phyloP scores from a whole-genome alignment of 1,284 basidiomycete species.

The Sporisorium iseilematis-ciliati region DNA sequence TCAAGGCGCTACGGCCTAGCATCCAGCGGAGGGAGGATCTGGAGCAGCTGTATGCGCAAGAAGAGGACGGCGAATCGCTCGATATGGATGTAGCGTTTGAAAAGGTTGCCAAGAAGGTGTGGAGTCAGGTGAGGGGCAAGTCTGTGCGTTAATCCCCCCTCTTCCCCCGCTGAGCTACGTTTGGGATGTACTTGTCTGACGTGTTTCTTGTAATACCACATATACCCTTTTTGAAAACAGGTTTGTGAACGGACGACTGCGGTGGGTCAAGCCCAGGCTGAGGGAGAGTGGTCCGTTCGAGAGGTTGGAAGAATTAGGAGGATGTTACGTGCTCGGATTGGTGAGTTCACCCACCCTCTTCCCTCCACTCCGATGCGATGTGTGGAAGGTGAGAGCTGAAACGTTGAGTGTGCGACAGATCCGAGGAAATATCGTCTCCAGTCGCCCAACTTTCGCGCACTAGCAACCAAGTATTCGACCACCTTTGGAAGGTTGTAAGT shows the following conservation, averaged over 20 bases:
- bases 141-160: slow-evolving; percentile 24
- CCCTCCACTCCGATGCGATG: too few relatives aligned
- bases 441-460: slow-evolving; percentile 26
- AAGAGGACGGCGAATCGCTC: slow-evolving; percentile 39
- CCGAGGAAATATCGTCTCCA: slow-evolving; percentile 21
- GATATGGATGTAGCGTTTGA: slow-evolving; percentile 49
- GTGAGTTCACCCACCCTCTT: slow-evolving; percentile 7
- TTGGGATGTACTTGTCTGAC: slow-evolving; percentile 7
- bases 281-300: neutral
- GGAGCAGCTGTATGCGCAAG: slow-evolving; percentile 32
- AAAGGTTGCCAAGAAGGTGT: slow-evolving; percentile 20
- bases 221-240: slow-evolving; percentile 14
- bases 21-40: slow-evolving; percentile 33
- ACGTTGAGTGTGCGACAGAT: slow-evolving; percentile 4
- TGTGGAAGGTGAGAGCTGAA: neutral
- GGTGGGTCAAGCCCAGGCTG: neutral
- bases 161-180: neutral
- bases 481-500: slow-evolving; percentile 35
- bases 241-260: neutral
- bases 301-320: neutral
- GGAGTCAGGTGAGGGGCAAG: slow-evolving; percentile 16
- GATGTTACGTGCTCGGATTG: slow-evolving; percentile 11
- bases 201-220: slow-evolving; percentile 9
- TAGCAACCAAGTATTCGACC: slow-evolving; percentile 26
- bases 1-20: slow-evolving; percentile 28